Percentiles rank a stretch among this genome's conserved stretches.
Evolutionary conservation across 2,329 filamentous ascomycete species (phyloP).

Genomic region (Escovopsis sp.): DNA sequence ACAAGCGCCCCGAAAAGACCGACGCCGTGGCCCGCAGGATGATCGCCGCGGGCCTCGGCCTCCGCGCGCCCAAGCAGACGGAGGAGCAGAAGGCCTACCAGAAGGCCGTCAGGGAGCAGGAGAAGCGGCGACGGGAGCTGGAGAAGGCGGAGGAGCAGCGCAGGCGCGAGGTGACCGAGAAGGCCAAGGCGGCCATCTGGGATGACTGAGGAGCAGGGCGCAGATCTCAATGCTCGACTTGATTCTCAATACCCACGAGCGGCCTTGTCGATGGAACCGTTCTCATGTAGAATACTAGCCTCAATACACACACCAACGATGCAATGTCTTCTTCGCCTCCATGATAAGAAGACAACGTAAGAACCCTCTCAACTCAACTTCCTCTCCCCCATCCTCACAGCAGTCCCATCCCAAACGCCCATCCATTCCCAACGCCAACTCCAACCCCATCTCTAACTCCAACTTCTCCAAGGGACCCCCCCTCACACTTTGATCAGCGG

Average conservation of each 20-base stretch:
- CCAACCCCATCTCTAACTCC: no score
- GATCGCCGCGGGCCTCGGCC: conserved; percentile 77
- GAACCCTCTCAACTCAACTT: no score
- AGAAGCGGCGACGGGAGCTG: conserved; percentile 59
- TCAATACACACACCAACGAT: no score
- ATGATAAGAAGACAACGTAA: no score
- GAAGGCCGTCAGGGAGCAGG: conserved; percentile 64
- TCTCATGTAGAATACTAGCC: no score
- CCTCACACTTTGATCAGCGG: no score
- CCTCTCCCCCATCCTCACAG: no score
- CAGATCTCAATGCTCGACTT: neutral
- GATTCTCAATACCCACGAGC: no score
- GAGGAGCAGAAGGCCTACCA: conserved; percentile 86
- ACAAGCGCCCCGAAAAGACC: conserved; percentile 66
- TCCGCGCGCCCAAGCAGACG: conserved; percentile 65
- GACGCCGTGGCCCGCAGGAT: conserved; percentile 78
- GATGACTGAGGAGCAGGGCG: conserved; percentile 38
- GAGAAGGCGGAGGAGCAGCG: conserved; percentile 51
- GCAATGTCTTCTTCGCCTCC: no score
- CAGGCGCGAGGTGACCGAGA: conserved; percentile 50
- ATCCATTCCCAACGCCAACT: neutral
- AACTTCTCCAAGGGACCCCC: no score
- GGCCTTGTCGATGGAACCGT: no score
- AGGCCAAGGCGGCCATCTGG: conserved; percentile 77
- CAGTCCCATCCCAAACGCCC: no score